phyloP scores from a whole-genome alignment of 2,329 filamentous ascomycete genomes.

The Diplodia scrobiculata region DNA sequence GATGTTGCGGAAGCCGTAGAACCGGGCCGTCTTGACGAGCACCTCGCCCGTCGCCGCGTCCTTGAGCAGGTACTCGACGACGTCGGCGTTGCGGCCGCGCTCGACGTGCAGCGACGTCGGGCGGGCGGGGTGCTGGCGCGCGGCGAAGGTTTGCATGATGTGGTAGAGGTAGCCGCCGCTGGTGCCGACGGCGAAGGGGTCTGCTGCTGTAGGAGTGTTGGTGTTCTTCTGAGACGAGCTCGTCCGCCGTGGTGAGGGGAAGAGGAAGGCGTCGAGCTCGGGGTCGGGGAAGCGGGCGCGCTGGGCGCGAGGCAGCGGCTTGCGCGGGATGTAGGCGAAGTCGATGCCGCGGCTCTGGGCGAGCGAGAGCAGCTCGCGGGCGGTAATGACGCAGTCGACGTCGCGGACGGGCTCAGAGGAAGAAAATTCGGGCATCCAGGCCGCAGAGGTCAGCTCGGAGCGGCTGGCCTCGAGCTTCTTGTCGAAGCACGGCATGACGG shows the following conservation, averaged over 20 bases:
- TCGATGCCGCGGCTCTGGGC: slow-evolving; percentile 76
- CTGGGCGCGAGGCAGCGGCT: slow-evolving; percentile 52
- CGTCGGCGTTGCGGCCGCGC: slow-evolving; percentile 85
- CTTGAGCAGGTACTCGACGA: slow-evolving; percentile 79
- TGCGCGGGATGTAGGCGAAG: slow-evolving; percentile 70
- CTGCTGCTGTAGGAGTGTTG: slow-evolving; percentile 37
- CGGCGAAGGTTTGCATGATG: slow-evolving; percentile 73
- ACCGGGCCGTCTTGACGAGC: slow-evolving; percentile 64
- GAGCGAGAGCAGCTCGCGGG: slow-evolving; percentile 88
- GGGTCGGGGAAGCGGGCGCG: slow-evolving; percentile 70
- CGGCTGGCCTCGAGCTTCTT: slow-evolving; percentile 97
- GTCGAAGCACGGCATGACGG: slow-evolving; percentile 98
- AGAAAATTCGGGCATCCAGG: slow-evolving; percentile 58
- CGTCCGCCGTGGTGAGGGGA: slow-evolving; percentile 55
- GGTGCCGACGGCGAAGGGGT: slow-evolving; percentile 64
- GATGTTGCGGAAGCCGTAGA: slow-evolving; percentile 97
- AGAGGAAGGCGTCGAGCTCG: slow-evolving; percentile 71
- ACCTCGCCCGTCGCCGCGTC: slow-evolving; percentile 45
- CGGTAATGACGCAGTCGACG: slow-evolving; percentile 97
- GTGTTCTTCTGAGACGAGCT: slow-evolving; percentile 37
- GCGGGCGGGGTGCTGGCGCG: slow-evolving; percentile 62
- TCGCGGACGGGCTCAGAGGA: slow-evolving; percentile 63
- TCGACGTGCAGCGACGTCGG: slow-evolving; percentile 66
- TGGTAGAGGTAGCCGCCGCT: slow-evolving; percentile 89
- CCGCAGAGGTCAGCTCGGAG: slow-evolving; percentile 80